A percentile compares a stretch with the other conserved stretches of the same genome.
Conservation (phyloP, 108 stramenopile genomes). For the Cyclotella atomus region DNA sequence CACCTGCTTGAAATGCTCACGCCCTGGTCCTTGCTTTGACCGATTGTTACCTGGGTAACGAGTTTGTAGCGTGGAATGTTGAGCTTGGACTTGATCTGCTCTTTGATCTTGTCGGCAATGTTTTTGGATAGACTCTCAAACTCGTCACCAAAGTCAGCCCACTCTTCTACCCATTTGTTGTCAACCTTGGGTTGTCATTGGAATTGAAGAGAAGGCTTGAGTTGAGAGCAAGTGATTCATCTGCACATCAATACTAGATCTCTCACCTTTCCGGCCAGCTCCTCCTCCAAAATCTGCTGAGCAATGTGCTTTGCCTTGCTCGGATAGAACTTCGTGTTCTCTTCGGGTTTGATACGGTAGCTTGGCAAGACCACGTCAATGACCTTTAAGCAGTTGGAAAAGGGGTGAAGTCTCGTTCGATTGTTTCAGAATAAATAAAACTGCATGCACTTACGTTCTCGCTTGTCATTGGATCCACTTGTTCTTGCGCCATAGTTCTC, state of each 20-base stretch:
- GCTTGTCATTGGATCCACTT: not conserved
- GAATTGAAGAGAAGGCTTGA: not conserved
- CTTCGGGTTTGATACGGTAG: conserved; percentile 46
- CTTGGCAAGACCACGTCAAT: conserved; percentile 39
- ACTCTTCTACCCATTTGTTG: conserved; percentile 57
- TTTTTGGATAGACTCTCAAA: conserved; percentile 45
- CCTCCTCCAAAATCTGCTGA: conserved; percentile 44
- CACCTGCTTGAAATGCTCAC: conserved; percentile 70
- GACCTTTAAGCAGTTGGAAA: not conserved
- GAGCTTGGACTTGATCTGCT: conserved; percentile 50
- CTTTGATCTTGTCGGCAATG: conserved; percentile 68
- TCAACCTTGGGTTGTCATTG: conserved; percentile 20
- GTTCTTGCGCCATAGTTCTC: not conserved
- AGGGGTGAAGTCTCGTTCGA: not conserved
- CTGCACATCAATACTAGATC: not conserved
- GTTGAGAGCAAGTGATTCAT: not conserved
- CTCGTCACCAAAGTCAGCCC: conserved; percentile 45
- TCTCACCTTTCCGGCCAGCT: conserved; percentile 12
- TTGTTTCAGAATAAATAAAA: not conserved
- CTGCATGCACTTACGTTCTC: not conserved
- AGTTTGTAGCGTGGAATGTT: conserved; percentile 67
- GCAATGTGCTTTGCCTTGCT: conserved; percentile 41
- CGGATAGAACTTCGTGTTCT: conserved; percentile 49
- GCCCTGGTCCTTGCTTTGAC: conserved; percentile 74
- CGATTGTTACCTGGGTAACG: conserved; percentile 71